Percentiles rank a stretch among this genome's conserved stretches.
Evolutionary conservation across 148 eudicot species (phyloP).

Genomic region (Nepenthes mirabilis): DNA sequence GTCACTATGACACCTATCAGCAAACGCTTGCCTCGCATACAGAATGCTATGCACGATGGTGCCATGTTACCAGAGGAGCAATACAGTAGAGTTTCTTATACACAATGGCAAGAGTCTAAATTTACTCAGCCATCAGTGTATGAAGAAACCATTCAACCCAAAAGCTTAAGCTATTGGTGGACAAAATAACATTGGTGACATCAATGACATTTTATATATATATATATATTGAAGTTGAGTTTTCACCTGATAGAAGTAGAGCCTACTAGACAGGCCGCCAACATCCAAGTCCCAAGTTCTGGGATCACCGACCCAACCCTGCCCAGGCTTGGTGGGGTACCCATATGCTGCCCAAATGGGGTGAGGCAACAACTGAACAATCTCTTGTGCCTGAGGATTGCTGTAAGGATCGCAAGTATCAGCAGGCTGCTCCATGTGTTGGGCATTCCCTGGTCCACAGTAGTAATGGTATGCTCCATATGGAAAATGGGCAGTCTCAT

Average conservation of each 20-base stretch:
- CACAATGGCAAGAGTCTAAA: too few species aligned
- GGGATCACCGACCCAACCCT: slow-evolving; percentile 75
- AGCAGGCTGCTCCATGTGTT: slow-evolving; percentile 35
- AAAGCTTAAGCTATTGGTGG: too few species aligned
- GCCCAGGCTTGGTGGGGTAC: slow-evolving; percentile 63
- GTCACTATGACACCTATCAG: too few species aligned
- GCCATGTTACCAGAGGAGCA: too few species aligned
- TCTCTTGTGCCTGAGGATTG: slow-evolving; percentile 78
- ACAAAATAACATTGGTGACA: too few species aligned
- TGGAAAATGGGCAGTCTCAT: slow-evolving; percentile 55
- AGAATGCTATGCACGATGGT: too few species aligned
- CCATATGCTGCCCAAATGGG: slow-evolving; percentile 69
- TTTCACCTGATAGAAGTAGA: slow-evolving; percentile 65
- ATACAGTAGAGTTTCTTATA: too few species aligned
- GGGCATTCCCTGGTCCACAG: slow-evolving; percentile 69
- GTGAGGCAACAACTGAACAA: slow-evolving; percentile 73
- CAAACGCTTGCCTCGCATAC: too few species aligned
- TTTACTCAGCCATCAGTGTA: too few species aligned
- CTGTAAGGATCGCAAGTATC: slow-evolving; percentile 69
- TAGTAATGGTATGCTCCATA: slow-evolving; percentile 75
- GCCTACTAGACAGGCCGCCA: slow-evolving; percentile 68
- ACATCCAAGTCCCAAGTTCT: slow-evolving; percentile 75
- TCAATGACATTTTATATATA: too few species aligned
- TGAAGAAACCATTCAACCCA: too few species aligned
- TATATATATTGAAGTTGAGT: too few species aligned